phyloP scores from a whole-genome alignment of 2,329 filamentous ascomycete species.

The Dryadomyces sulphureus region DNA sequence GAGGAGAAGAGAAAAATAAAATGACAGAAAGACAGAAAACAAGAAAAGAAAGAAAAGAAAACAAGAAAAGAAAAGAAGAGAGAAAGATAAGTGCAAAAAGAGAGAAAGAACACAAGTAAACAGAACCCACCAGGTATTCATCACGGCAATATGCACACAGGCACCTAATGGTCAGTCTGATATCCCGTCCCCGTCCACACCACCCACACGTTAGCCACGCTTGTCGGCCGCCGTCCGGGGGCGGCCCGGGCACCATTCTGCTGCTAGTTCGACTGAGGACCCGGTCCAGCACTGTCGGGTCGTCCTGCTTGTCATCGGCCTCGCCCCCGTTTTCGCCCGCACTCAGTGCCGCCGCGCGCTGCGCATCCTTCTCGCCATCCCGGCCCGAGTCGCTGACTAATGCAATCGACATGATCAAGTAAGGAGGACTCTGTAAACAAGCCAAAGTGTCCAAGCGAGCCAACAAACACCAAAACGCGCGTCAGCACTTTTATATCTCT shows the following conservation, averaged over 20 bases:
- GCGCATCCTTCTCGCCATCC: no score
- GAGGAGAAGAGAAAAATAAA: not conserved
- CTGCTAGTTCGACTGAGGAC: slow-evolving; percentile 26
- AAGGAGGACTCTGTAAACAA: no score
- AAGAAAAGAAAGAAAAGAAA: no score
- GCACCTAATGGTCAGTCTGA: slow-evolving; percentile 15
- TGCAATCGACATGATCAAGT: no score
- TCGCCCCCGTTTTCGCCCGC: no score
- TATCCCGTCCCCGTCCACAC: not conserved
- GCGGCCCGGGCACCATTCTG: slow-evolving; percentile 27
- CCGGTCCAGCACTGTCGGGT: slow-evolving; percentile 16
- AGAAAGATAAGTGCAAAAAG: not conserved
- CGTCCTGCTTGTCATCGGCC: not conserved
- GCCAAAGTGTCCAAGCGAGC: no score
- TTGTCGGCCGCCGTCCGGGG: slow-evolving; percentile 32
- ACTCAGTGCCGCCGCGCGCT: not conserved
- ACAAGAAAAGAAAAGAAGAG: not conserved
- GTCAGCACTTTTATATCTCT: no score
- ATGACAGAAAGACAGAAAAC: no score
- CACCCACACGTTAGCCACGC: slow-evolving; percentile 31
- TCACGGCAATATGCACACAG: slow-evolving; percentile 29
- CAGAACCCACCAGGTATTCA: slow-evolving; percentile 30
- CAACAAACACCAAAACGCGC: no score
- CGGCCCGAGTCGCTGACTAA: no score
- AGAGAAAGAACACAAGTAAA: not conserved